Base-by-base conservation (phyloP, 441 rosid genomes). In the Aleurites moluccanus region DNA sequence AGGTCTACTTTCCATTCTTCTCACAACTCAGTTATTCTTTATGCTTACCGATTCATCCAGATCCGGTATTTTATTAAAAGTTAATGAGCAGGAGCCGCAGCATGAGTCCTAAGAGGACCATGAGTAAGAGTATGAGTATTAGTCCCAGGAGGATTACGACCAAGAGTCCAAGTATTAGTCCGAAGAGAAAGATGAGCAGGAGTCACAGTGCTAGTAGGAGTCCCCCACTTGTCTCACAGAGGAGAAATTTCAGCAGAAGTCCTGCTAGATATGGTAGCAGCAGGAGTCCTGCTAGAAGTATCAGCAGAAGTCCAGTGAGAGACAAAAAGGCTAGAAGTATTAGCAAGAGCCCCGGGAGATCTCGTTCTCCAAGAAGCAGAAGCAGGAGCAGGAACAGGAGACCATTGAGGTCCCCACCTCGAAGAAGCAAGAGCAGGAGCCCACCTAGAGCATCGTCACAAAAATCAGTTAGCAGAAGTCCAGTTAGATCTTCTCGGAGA, bases 1-100 rank as follows among this genome's bases (percentile, higher is more conserved):
- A 93, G 99, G 98, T 93, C 79, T 69, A 80, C 77, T 81, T 83
- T 82, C 86, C 52, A 68, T 79, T 78, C 80, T 81, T 87, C 84
- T 80, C 77, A 76, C 77, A 64, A 79, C 83, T 79, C 80, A 78
- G 78, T 85, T 89, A 75, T 79, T 78, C 82, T 74, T 76, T 83
- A 72, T 87, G 76, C 77, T 79, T 84, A 75, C 68, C 44, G 61
- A 79, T 86, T 83, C 87, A 83, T 83, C 85, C 77, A 79, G 74
- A 76, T 81, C 80, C 35, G 75, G 80, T 86, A 75, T 84, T 80
- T 87, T 81, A 86, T 65, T 85, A 63, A 75, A 80, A 82, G 84
- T 80, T 89, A 83, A 80, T 86, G 85, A 80, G 88, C 93, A 95
- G 99, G 89, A 94, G 98, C 83, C 85, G 94, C 80, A 95, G 97